Evolutionary conservation across 805 yeast species (phyloP).

Genomic region (Candida krabiensis): DNA sequence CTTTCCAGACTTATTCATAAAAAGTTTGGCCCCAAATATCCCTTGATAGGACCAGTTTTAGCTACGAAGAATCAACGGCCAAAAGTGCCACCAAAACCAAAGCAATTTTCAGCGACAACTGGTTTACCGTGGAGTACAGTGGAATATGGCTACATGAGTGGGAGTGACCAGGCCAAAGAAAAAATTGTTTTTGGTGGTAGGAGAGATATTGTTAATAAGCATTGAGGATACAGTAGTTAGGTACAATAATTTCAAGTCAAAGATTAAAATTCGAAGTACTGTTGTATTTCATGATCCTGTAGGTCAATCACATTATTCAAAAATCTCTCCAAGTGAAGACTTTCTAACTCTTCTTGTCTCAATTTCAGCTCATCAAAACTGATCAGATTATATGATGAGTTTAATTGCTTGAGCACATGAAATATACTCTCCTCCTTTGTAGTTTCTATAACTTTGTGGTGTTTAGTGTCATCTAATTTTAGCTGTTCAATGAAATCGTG

Average conservation of each 20-base stretch:
- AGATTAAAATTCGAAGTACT: constrained; percentile 4
- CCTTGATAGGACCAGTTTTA: constrained; percentile 60
- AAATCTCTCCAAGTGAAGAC: constrained; percentile 28
- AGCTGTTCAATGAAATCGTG: constrained; percentile 14
- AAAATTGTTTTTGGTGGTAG: constrained; percentile 53
- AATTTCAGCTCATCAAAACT: constrained; percentile 20
- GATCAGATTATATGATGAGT: constrained; percentile 25
- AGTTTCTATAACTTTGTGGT: constrained; percentile 42
- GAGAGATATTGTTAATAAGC: constrained; percentile 40
- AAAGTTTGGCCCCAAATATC: constrained; percentile 45
- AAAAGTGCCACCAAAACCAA: constrained; percentile 56
- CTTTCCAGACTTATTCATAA: constrained; percentile 67
- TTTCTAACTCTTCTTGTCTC: constrained; percentile 12
- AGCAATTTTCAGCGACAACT: constrained; percentile 37
- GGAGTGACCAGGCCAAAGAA: constrained; percentile 55
- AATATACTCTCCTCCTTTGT: constrained; percentile 50
- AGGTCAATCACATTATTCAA: constrained; percentile 23
- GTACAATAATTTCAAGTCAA: neutral
- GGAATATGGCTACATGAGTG: constrained; percentile 61
- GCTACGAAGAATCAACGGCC: constrained; percentile 49
- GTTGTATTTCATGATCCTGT: constrained; percentile 2
- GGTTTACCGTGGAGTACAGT: constrained; percentile 50
- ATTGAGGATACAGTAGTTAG: constrained; percentile 3
- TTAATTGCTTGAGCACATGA: constrained; percentile 55
- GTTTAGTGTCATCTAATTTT: constrained; percentile 21